Evolutionary conservation across 441 rosid species (phyloP).

Genomic region (Bruguiera hainesii): DNA sequence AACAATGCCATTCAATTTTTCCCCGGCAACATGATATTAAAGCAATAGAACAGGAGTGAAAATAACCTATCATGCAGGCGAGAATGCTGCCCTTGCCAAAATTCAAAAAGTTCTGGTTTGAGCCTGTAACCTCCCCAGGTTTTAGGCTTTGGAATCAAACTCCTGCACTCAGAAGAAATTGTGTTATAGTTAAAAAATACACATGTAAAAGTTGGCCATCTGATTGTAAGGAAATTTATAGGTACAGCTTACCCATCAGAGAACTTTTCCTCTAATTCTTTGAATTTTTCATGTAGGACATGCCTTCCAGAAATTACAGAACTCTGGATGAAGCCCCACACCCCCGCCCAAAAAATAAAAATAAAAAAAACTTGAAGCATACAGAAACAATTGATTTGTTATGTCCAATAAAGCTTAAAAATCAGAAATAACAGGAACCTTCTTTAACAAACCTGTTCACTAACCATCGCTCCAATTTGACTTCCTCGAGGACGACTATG

Average conservation of each 20-base stretch:
- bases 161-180: slow-evolving; percentile 14
- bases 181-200: not conserved
- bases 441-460: slow-evolving; percentile 53
- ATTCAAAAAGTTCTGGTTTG: slow-evolving; percentile 71
- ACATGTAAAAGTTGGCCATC: not conserved
- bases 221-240: not conserved
- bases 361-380: not conserved
- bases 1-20: not conserved
- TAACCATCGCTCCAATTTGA: slow-evolving; percentile 89
- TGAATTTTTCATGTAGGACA: slow-evolving; percentile 59
- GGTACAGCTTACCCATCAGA: slow-evolving; percentile 55
- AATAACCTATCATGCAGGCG: slow-evolving; percentile 86
- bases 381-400: not conserved
- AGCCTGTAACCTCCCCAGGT: slow-evolving; percentile 95
- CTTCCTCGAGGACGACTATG: slow-evolving; percentile 94
- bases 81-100: slow-evolving; percentile 94
- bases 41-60: slow-evolving; percentile 8
- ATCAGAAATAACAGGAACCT: slow-evolving; percentile 20
- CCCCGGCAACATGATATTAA: not conserved
- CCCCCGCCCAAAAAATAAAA: too few species aligned
- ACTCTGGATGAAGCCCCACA: slow-evolving; percentile 38
- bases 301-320: slow-evolving; percentile 67
- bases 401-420: not conserved
- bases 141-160: slow-evolving; percentile 77
- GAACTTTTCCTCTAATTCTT: slow-evolving; percentile 57